Evolutionary conservation across 192 early-diverging fungal genomes (phyloP), one percentile per base, ranked within the genome.

Genomic region (Funneliformis mosseae): DNA sequence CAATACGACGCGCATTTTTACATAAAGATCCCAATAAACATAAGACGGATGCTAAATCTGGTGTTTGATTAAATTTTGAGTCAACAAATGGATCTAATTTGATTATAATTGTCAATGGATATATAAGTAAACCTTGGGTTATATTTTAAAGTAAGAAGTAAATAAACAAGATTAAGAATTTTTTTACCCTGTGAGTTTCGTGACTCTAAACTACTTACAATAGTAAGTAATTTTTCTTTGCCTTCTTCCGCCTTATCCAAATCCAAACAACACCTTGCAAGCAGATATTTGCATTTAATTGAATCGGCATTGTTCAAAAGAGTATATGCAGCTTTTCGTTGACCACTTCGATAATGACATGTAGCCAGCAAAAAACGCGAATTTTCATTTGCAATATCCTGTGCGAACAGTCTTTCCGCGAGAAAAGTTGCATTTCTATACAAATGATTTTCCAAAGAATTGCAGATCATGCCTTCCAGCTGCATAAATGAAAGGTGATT

Each of bases 191-290:
- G 14, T n/a, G 14, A 27, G 69, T 48, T 25, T 21, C 25, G 12
- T 43, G 25, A 45, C 50, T 79, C 77, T 45, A 69, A 14, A 33
- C 55, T 27, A 1, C 27, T 39, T 43, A 66, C 18, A 16, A 79
- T 50, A 28, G 63, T 50, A 28, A 27, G n/a, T 41, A 87, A 64
- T 42, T 80, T 81, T 21, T 75, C 81, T 50, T 43, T 80, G 41
- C 84, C 80, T 50, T 85, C 84, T 6, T 78, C 66, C 42, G 80
- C 80, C 6, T 80, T 81, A 64, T 83, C 55, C 2, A 88, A 42
- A 27, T 88, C 86, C 64, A 87, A 74, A 48, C 84, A 88, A 42
- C 87, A 88, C 78, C 81, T 82, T 16, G 87, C 87, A 76, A 85
- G 85, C 0, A 88, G 70, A 45, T 76, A 87, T 28, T 77, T 72